Percentiles rank a stretch among this genome's conserved stretches.
phyloP scores from a whole-genome alignment of 495 filamentous ascomycete genomes.

The Tuber brumale region DNA sequence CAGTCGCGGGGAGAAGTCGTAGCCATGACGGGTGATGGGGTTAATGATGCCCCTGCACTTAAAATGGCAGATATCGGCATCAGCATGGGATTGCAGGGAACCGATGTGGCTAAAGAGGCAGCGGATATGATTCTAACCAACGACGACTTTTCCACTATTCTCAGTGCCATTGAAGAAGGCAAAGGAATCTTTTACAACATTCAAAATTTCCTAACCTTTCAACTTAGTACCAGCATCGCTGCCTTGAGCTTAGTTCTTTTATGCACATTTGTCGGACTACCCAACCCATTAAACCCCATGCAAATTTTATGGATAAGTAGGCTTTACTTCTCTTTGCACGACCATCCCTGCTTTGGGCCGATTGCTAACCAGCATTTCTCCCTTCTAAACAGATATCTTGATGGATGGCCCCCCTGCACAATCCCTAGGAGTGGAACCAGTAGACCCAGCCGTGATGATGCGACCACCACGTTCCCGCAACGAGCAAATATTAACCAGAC shows the following conservation, averaged over 20 bases:
- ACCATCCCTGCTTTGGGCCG: conserved; percentile 3
- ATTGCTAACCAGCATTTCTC: conserved; percentile 1
- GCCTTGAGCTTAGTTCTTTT: conserved; percentile 84
- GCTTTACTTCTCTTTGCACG: conserved; percentile 42
- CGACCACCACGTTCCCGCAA: conserved; percentile 76
- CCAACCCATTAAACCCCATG: conserved; percentile 95
- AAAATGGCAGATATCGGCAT: conserved; percentile 98
- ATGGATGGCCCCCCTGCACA: conserved; percentile 98
- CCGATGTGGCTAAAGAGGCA: conserved; percentile 96
- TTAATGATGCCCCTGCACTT: conserved; percentile 93
- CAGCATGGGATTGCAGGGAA: conserved; percentile 90
- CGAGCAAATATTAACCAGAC: conserved; percentile 77
- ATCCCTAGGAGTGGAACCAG: conserved; percentile 91
- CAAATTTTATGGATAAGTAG: conserved; percentile 99
- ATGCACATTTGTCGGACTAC: conserved; percentile 84
- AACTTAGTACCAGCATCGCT: conserved; percentile 93
- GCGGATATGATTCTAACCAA: conserved; percentile 99
- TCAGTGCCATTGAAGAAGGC: conserved; percentile 93
- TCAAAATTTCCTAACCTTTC: conserved; percentile 98
- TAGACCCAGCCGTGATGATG: conserved; percentile 90
- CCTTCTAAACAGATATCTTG: conserved; percentile 67
- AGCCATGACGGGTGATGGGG: conserved; percentile 97
- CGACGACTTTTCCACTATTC: conserved; percentile 95
- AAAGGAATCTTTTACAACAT: conserved; percentile 99
- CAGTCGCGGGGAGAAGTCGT: conserved; percentile 93